phyloP scores from a whole-genome alignment of 805 yeast species.

The Kodamaea lidongshanica region DNA sequence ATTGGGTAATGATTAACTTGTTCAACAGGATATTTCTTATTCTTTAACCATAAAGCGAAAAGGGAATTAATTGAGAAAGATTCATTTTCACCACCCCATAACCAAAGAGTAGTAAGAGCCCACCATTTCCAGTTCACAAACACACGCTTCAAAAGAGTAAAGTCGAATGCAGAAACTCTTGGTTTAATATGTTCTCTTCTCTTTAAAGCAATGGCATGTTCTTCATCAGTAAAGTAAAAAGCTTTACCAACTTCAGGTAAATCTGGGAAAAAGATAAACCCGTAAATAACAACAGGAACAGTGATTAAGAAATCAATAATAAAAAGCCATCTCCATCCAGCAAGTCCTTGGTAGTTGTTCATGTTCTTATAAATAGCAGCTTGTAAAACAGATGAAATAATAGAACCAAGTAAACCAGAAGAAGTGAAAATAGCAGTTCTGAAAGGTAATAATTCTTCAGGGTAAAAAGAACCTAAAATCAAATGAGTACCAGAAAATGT shows the following conservation, averaged over 20 bases:
- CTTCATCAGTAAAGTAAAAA: conserved; percentile 36
- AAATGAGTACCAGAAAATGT: conserved; percentile 52
- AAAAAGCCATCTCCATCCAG: conserved; percentile 44
- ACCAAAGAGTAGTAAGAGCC: conserved; percentile 47
- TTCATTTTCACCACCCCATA: conserved; percentile 44
- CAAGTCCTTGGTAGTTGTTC: conserved; percentile 42
- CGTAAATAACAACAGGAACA: conserved; percentile 51
- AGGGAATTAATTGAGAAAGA: conserved; percentile 42
- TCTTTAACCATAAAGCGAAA: conserved; percentile 42
- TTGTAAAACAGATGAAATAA: conserved; percentile 52
- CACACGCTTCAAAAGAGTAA: conserved; percentile 32
- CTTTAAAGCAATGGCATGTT: conserved; percentile 34
- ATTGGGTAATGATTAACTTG: conserved; percentile 49
- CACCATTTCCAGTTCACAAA: conserved; percentile 53
- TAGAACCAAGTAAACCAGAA: conserved; percentile 49
- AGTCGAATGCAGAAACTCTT: conserved; percentile 23
- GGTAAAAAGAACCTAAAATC: conserved; percentile 47
- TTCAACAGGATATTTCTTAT: conserved; percentile 36
- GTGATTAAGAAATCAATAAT: conserved; percentile 57
- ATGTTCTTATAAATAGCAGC: conserved; percentile 44
- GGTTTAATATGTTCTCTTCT: conserved; percentile 13
- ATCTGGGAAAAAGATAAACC: conserved; percentile 56
- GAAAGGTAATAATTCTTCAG: conserved; percentile 31
- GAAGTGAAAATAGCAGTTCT: conserved; percentile 47
- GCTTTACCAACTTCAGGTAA: conserved; percentile 37